phyloP scores from a whole-genome alignment of 164 flowering plant species.

The Kingdonia uniflora region DNA sequence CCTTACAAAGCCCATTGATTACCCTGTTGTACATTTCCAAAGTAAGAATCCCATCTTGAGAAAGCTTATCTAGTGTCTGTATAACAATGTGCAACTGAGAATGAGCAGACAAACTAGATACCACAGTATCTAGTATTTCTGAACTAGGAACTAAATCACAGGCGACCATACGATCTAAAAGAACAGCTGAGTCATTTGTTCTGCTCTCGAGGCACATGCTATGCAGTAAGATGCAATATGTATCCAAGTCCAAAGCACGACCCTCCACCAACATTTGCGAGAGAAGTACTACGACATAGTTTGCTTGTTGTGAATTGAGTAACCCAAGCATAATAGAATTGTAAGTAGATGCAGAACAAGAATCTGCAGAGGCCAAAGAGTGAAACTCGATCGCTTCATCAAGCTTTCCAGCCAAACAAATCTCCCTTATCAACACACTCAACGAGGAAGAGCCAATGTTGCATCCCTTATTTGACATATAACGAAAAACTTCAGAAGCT shows the following conservation, averaged over 20 bases:
- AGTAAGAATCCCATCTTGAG: slow-evolving; percentile 22
- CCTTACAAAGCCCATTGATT: slow-evolving; percentile 50
- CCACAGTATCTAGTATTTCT: slow-evolving; percentile 22
- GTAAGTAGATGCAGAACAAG: slow-evolving; percentile 25
- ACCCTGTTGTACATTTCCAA: slow-evolving; percentile 30
- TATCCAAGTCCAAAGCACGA: slow-evolving; percentile 27
- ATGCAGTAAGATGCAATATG: slow-evolving; percentile 33
- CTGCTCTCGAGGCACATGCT: slow-evolving; percentile 24
- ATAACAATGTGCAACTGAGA: slow-evolving; percentile 32
- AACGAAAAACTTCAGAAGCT: slow-evolving; percentile 42
- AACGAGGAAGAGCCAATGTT: slow-evolving; percentile 32
- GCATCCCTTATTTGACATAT: slow-evolving; percentile 34
- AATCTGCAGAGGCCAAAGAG: slow-evolving; percentile 30
- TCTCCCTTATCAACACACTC: slow-evolving; percentile 28
- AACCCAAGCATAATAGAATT: slow-evolving; percentile 34
- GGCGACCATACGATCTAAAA: slow-evolving; percentile 41
- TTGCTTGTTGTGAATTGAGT: slow-evolving; percentile 15
- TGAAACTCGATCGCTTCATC: slow-evolving; percentile 36
- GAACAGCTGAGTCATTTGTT: slow-evolving; percentile 20
- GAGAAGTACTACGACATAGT: slow-evolving; percentile 19
- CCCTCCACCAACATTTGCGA: slow-evolving; percentile 53
- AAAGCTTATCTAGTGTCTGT: slow-evolving; percentile 23
- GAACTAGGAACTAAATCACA: slow-evolving; percentile 39
- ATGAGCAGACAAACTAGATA: slow-evolving; percentile 28
- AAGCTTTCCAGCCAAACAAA: slow-evolving; percentile 34